Evolutionary conservation across 257 asterid species (phyloP).

Genomic region (Fraxinus quadrangulata): DNA sequence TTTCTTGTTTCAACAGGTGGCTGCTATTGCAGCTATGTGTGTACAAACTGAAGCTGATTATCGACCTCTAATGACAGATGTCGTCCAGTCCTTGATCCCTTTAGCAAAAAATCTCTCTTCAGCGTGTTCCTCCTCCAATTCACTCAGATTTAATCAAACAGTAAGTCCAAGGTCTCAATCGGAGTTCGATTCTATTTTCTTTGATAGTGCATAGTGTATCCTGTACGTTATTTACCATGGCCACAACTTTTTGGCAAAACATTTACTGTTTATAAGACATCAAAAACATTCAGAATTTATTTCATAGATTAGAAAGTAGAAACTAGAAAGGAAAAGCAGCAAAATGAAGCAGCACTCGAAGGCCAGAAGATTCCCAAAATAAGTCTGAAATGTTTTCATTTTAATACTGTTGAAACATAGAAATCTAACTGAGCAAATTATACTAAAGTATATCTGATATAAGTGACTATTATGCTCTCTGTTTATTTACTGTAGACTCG

Average conservation of each 20-base stretch:
- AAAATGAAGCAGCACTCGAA: neutral
- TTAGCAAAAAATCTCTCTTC: conserved; percentile 56
- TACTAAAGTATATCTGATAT: neutral
- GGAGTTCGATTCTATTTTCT: neutral
- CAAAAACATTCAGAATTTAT: neutral
- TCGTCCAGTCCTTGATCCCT: conserved; percentile 80
- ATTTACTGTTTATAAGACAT: neutral
- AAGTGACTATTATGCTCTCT: neutral
- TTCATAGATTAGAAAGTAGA: neutral
- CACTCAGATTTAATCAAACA: conserved; percentile 39
- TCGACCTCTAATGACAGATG: conserved; percentile 83
- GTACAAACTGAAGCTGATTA: conserved; percentile 84
- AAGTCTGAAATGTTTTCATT: neutral
- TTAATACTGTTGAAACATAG: neutral
- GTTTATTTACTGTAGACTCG: neutral
- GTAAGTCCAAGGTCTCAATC: conserved; percentile 36
- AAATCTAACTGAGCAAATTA: neutral
- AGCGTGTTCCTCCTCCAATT: conserved; percentile 24
- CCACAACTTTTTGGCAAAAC: neutral
- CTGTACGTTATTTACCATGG: neutral
- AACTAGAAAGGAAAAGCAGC: neutral
- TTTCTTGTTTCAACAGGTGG: conserved; percentile 47
- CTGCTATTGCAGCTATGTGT: conserved; percentile 89
- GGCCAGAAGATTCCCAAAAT: neutral
- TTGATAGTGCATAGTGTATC: neutral